These are phyloP conservation scores for Colletotrichum caudatum DNA, from an alignment of 2,329 filamentous ascomycete genomes.

Conservation along the genomic window DNA sequence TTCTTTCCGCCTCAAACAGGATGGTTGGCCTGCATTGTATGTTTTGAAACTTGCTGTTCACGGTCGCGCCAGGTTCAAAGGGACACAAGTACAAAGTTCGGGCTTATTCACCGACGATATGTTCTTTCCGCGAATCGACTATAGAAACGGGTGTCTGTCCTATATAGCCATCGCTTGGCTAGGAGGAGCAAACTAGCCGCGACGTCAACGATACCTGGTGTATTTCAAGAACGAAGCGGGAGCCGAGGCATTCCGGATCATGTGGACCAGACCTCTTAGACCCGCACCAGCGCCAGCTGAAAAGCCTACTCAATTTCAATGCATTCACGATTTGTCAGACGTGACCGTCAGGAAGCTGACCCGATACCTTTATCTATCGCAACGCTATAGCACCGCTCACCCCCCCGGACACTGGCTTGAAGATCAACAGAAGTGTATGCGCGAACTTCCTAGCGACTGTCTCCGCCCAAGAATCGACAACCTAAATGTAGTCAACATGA, in stretches of 20 bases:
- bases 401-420: constrained; percentile 53
- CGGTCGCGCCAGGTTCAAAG: constrained; percentile 1
- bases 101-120: constrained; percentile 5
- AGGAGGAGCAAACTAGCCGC: background rate
- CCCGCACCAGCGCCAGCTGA: background rate
- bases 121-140: background rate
- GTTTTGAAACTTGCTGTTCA: constrained; percentile 1
- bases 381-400: constrained; percentile 46
- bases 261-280: constrained; percentile 5
- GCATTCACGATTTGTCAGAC: constrained; percentile 43
- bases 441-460: constrained; percentile 45
- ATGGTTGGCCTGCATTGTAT: background rate
- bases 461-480: constrained; percentile 45
- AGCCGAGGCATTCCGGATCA: background rate
- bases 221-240: background rate
- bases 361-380: constrained; percentile 53
- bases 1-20: background rate
- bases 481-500: constrained; percentile 45
- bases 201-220: background rate
- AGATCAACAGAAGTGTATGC: constrained; percentile 49
- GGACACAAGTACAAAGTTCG: background rate
- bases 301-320: constrained; percentile 23
- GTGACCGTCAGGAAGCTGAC: constrained; percentile 51
- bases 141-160: background rate
- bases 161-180: background rate